Percentiles rank a stretch among this genome's conserved stretches.
phyloP scores from a whole-genome alignment of 1,139 yeast genomes.

The Kurtzmaniella natalensis region DNA sequence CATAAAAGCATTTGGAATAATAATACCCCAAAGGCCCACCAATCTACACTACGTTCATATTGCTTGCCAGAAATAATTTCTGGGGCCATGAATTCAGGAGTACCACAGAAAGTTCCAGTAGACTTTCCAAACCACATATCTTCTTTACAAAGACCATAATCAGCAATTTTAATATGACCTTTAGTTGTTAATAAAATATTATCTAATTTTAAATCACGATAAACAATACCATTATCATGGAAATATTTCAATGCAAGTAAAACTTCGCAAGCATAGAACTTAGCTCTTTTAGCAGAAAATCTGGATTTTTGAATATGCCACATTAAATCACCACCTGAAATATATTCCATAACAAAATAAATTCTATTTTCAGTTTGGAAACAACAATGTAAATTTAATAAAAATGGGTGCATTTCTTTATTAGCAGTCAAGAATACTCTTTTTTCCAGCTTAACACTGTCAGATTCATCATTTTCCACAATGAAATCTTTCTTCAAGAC shows the following conservation, averaged over 20 bases:
- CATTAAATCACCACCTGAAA: constrained; percentile 98
- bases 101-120: constrained; percentile 96
- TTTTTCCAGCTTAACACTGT: constrained; percentile 90
- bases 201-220: constrained; percentile 94
- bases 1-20: constrained; percentile 94
- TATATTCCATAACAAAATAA: constrained; percentile 96
- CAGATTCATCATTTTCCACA: constrained; percentile 93
- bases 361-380: constrained; percentile 97
- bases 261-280: constrained; percentile 96
- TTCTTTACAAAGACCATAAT: constrained; percentile 95
- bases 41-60: constrained; percentile 91
- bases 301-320: constrained; percentile 96
- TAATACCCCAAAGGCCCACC: constrained; percentile 99
- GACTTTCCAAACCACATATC: constrained; percentile 90
- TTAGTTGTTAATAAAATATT: constrained; percentile 81
- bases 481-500: constrained; percentile 93
- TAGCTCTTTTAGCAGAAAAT: constrained; percentile 86
- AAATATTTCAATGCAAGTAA: constrained; percentile 84
- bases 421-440: constrained; percentile 89
- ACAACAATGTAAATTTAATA: constrained; percentile 87
- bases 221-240: constrained; percentile 93
- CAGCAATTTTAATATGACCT: constrained; percentile 97
- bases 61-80: constrained; percentile 91
- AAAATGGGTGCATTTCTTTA: constrained; percentile 85
- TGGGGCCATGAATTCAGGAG: constrained; percentile 99